A percentile compares a stretch with the other conserved stretches of the same genome.
phyloP scores from a whole-genome alignment of 345 rosid species.

The Cardamine resedifolia region DNA sequence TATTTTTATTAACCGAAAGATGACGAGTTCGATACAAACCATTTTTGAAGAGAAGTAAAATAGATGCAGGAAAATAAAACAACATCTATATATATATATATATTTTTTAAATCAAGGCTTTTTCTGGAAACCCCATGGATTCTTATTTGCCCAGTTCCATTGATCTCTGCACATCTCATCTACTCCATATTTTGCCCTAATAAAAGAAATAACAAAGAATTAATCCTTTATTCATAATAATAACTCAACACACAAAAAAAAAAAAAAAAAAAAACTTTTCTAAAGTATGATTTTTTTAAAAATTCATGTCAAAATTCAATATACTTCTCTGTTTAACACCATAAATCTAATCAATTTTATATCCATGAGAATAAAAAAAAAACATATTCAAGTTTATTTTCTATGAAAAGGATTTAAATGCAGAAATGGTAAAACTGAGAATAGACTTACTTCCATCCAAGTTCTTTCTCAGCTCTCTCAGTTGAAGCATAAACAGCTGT shows the following conservation, averaged over 20 bases:
- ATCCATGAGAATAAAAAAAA: not conserved
- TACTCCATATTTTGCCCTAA: conserved; percentile 89
- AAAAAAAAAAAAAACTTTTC: no score
- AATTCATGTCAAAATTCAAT: not conserved
- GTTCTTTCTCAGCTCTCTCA: conserved; percentile 75
- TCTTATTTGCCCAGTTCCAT: conserved; percentile 89
- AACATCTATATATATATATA: no score
- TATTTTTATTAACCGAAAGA: conserved; percentile 25
- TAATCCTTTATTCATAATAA: not conserved
- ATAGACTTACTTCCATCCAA: conserved; percentile 80
- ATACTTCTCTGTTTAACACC: not conserved
- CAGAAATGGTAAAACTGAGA: not conserved
- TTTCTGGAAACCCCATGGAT: conserved; percentile 84
- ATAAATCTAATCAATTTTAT: not conserved
- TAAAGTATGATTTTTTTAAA: not conserved
- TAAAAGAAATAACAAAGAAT: not conserved
- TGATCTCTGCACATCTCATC: conserved; percentile 95
- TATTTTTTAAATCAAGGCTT: conserved; percentile 51
- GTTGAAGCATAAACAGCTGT: conserved; percentile 83
- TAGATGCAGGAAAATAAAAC: conserved; percentile 16
- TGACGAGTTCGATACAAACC: conserved; percentile 3
- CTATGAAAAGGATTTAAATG: not conserved
- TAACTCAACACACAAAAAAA: not conserved
- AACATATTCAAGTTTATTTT: not conserved
- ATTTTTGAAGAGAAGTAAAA: not conserved